Conservation (phyloP, 129 eudicot genomes). For the Tagetes patula region DNA sequence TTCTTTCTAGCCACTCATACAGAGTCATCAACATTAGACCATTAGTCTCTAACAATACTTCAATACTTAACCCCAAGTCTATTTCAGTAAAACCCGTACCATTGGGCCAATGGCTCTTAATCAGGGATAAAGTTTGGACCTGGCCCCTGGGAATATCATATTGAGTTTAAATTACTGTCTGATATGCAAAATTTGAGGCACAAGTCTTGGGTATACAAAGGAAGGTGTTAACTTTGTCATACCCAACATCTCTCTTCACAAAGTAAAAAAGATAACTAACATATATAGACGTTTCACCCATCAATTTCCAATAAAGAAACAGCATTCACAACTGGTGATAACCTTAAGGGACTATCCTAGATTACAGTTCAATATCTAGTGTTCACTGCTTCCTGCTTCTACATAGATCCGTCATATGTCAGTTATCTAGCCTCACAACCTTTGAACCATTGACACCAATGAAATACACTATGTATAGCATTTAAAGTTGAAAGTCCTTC, state of each 20-base stretch:
- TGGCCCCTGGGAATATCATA: not conserved
- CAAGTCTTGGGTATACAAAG: conserved; percentile 7
- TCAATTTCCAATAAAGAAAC: conserved; percentile 1
- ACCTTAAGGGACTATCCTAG: not conserved
- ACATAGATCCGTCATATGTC: conserved; percentile 7
- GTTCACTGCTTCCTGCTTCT: conserved; percentile 4
- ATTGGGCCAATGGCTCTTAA: conserved; percentile 8
- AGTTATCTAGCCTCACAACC: not conserved
- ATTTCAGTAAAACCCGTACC: not conserved
- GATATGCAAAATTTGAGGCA: conserved; percentile 1
- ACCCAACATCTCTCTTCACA: conserved; percentile 10
- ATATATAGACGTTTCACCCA: not conserved
- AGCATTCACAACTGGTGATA: not conserved
- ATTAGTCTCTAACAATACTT: not conserved
- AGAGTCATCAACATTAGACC: not conserved
- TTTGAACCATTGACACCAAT: conserved; percentile 11
- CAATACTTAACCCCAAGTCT: not conserved
- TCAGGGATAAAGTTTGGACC: not conserved
- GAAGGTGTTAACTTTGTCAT: not conserved
- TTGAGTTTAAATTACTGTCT: not conserved
- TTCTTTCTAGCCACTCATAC: conserved; percentile 16
- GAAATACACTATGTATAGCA: not conserved
- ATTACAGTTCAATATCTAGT: not conserved
- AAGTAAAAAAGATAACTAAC: not conserved
- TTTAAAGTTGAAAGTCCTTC: not conserved